Evolutionary conservation across 2,329 filamentous ascomycete species (phyloP), one percentile per base, ranked within the genome.

Genomic region (Aspergillus fumigatiaffinis): DNA sequence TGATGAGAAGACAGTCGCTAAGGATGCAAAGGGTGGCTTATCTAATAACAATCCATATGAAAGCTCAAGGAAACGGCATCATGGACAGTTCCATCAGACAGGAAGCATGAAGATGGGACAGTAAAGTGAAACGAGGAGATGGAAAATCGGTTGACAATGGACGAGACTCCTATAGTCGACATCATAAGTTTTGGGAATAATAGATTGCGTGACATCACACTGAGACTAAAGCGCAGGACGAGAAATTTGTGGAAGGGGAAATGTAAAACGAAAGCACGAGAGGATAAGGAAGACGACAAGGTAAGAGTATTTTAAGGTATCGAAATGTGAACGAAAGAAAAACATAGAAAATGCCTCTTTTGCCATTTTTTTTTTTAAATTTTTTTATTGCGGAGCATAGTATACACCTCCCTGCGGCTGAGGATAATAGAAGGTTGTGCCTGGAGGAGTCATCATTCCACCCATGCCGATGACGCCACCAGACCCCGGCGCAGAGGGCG

Each of bases 361-460:
- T 35, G 9, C 3, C 6, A 17, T 38, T 17, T 50, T 68, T 56
- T 17, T 38, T 38, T 35, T 50, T 68, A 54, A 69, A 59, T 32
- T 32, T 32, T 35, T 47, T 68, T 56, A 70, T 60, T 73, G 65
- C 21, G 66, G 58, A 44, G 66, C 59, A 68, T 92, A 95, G 76
- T 89, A 96, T 55, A 79, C 74, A 6, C 72, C 73, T 63, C 77
- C 69, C 87, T 81, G 67, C 83, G 81, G 68, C 79, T 86, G 61
- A 81, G 84, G 60, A 63, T 75, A 84, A 70, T 81, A 84, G 60
- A 79, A 82, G 8, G 78, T 67, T 26, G 72, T 74, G 54, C 82
- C 78, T 3, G 83, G 82, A 29, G 80, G 81, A 2, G 89, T 89
- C 79, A 92, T 88, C 87, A 94, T 92, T 9, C 89, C 88, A 60